phyloP scores from a whole-genome alignment of 2,329 filamentous ascomycete species.

The Gnomoniopsis smithogilvyi region DNA sequence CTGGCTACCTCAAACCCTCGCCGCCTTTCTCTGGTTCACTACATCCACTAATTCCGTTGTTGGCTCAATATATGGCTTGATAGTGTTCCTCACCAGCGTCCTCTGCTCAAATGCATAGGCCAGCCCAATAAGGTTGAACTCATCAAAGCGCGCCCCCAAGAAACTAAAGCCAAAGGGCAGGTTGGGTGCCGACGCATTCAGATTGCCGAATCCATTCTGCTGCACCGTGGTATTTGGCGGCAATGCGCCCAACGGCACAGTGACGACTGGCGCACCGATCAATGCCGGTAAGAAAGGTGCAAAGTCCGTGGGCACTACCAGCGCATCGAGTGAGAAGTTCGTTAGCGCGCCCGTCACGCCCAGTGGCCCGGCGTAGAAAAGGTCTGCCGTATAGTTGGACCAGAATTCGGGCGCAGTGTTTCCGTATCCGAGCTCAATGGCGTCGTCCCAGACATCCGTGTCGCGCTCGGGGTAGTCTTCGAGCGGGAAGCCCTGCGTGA shows the following conservation, averaged over 20 bases:
- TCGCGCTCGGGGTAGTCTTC: constrained; percentile 63
- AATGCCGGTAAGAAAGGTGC: constrained; percentile 7
- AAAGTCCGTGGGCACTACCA: constrained; percentile 11
- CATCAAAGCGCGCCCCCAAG: constrained; percentile 55
- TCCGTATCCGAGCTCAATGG: constrained; percentile 48
- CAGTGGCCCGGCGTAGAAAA: constrained; percentile 53
- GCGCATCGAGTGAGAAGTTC: constrained; percentile 14
- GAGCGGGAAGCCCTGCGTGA: constrained; percentile 47
- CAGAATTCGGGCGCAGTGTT: constrained; percentile 57
- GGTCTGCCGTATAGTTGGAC: constrained; percentile 50
- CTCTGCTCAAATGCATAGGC: constrained; percentile 68
- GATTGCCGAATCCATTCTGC: constrained; percentile 4
- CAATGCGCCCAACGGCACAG: constrained; percentile 5
- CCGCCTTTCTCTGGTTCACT: neutral
- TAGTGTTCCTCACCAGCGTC: constrained; percentile 31
- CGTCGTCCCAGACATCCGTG: constrained; percentile 52
- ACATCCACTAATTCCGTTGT: constrained; percentile 29
- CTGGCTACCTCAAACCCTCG: neutral
- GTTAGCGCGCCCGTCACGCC: constrained; percentile 50
- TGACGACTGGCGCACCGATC: constrained; percentile 14
- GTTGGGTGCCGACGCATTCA: constrained; percentile 9
- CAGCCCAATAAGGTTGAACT: constrained; percentile 58
- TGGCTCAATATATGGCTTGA: constrained; percentile 28
- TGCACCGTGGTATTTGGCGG: neutral
- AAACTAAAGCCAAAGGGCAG: constrained; percentile 57